phyloP scores from a whole-genome alignment of 768 basidiomycete species.

The Suillus subluteus region DNA sequence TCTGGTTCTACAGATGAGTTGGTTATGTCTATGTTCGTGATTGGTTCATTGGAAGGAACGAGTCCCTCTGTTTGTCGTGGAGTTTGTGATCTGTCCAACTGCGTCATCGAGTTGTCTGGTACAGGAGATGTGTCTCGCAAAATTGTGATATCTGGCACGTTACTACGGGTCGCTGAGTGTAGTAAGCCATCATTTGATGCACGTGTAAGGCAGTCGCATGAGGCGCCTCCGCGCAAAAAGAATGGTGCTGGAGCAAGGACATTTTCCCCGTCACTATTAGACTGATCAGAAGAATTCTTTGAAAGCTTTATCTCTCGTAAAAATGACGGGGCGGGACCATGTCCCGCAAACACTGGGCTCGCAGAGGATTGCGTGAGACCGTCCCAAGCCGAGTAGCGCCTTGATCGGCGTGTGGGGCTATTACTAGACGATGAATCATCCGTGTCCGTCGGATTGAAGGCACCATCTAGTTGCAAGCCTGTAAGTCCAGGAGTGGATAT shows the following conservation, averaged over 20 bases:
- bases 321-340: conserved; percentile 16
- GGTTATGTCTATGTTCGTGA: conserved; percentile 9
- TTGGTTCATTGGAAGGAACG: conserved; percentile 17
- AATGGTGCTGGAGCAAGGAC: conserved; percentile 20
- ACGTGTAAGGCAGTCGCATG: conserved; percentile 16
- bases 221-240: conserved; percentile 18
- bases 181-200: neutral
- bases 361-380: conserved; percentile 11
- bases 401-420: conserved; percentile 22
- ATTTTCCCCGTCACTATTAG: conserved; percentile 9
- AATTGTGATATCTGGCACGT: neutral
- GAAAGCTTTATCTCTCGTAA: conserved; percentile 17
- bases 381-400: conserved; percentile 31
- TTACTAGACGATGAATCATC: conserved; percentile 35
- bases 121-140: neutral
- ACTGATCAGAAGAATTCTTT: neutral
- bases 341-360: conserved; percentile 18
- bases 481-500: conserved; percentile 21
- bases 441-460: conserved; percentile 31
- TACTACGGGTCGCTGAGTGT: neutral
- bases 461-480: conserved; percentile 27
- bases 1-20: neutral
- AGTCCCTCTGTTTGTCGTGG: conserved; percentile 18
- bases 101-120: neutral
- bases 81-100: conserved; percentile 12